Evolutionary conservation across 441 rosid genomes (phyloP).

Genomic region (Eutrema salsugineum): DNA sequence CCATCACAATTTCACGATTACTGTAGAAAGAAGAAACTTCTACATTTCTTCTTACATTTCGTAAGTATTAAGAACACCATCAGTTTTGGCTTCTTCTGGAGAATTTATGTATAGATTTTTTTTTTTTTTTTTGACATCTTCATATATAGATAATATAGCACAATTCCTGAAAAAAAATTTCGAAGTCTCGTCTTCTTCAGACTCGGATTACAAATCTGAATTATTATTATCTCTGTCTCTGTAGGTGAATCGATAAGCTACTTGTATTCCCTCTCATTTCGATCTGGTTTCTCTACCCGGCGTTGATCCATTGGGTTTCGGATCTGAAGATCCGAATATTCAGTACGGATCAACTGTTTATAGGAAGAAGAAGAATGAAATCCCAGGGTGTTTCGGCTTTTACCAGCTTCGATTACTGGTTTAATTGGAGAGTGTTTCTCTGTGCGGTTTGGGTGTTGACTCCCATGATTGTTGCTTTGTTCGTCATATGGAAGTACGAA

Average conservation of each 20-base stretch:
- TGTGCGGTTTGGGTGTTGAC: slow-evolving; percentile 41
- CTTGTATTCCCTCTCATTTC: neutral
- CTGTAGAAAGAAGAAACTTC: neutral
- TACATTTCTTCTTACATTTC: too few species aligned
- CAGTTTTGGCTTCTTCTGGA: neutral
- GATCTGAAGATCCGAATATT: slow-evolving; percentile 17
- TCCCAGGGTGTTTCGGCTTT: slow-evolving; percentile 7
- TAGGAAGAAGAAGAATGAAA: slow-evolving; percentile 33
- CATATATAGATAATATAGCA: neutral
- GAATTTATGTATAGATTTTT: neutral
- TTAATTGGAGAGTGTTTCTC: slow-evolving; percentile 50
- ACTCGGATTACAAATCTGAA: neutral
- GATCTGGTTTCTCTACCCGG: neutral
- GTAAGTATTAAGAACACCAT: neutral
- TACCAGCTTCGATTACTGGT: slow-evolving; percentile 42
- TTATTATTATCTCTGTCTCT: neutral
- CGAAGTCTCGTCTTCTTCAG: neutral
- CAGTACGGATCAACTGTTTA: slow-evolving; percentile 12
- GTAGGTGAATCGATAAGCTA: neutral
- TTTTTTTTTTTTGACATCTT: too few species aligned
- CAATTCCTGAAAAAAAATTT: neutral
- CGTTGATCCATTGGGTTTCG: slow-evolving; percentile 21
- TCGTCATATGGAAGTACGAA: slow-evolving; percentile 46
- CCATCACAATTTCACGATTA: slow-evolving; percentile 4
- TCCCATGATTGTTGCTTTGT: slow-evolving; percentile 30